Evolutionary conservation across 2,329 filamentous ascomycete genomes (phyloP).

Genomic region (Cercospora sesami): DNA sequence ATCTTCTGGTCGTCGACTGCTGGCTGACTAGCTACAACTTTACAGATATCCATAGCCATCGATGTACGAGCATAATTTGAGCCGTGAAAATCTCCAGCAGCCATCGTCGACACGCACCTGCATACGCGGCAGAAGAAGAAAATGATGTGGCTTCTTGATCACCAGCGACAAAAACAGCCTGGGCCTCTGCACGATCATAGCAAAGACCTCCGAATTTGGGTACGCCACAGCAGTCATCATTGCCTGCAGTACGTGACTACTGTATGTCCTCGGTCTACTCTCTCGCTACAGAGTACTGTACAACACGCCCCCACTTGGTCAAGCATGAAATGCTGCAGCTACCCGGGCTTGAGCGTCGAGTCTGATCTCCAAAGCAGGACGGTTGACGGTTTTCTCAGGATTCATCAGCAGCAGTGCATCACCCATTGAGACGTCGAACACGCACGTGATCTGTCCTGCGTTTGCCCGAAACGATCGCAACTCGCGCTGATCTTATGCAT

Average conservation of each 20-base stretch:
- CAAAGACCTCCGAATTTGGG: background rate
- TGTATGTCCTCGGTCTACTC: background rate
- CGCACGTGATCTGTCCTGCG: constrained; percentile 6
- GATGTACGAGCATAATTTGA: background rate
- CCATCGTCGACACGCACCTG: background rate
- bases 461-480: background rate
- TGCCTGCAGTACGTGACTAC: background rate
- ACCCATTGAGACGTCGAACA: background rate
- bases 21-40: background rate
- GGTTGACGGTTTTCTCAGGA: background rate
- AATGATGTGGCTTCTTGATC: background rate
- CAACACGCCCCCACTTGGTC: background rate
- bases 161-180: background rate
- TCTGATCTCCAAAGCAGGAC: background rate
- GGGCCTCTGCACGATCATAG: constrained; percentile 2
- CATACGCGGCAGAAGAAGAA: background rate
- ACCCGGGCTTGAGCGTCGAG: background rate
- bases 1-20: background rate
- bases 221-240: background rate
- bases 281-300: background rate
- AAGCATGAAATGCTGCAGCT: background rate
- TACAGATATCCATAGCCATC: background rate
- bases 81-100: background rate
- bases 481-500: constrained; percentile 6
- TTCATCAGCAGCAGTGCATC: background rate